phyloP scores from a whole-genome alignment of 2,329 filamentous ascomycete genomes.

The Aspergillus alliaceus region DNA sequence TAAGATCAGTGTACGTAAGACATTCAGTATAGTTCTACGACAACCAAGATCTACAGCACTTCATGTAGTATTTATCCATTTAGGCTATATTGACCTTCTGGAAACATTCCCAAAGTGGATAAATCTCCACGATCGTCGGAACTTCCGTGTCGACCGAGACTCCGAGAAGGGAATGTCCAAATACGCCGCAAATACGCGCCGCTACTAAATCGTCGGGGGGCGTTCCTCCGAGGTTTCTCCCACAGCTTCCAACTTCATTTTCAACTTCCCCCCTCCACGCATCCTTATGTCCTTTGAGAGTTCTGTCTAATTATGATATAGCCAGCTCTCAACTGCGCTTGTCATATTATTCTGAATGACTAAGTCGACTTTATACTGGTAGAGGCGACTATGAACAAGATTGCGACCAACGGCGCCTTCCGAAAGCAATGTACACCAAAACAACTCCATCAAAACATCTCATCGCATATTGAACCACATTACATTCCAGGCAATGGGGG shows the following conservation, averaged over 20 bases:
- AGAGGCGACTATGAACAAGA: not conserved
- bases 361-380: not conserved
- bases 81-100: no score
- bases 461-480: no score
- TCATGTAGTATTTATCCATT: no score
- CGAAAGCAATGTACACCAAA: not conserved
- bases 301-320: not conserved
- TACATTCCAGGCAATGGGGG: conserved; percentile 29
- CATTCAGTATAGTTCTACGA: no score
- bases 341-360: not conserved
- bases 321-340: not conserved
- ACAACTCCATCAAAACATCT: not conserved
- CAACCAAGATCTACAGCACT: no score
- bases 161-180: not conserved
- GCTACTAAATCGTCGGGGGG: not conserved
- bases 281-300: not conserved
- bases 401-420: not conserved
- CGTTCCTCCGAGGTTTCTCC: not conserved
- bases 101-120: not conserved
- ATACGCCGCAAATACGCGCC: not conserved
- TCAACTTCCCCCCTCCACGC: not conserved
- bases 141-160: not conserved
- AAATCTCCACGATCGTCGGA: not conserved
- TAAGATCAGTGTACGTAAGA: not conserved
- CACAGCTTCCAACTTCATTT: not conserved